phyloP scores from a whole-genome alignment of 768 basidiomycete genomes.

The Collybiopsis confluens region DNA sequence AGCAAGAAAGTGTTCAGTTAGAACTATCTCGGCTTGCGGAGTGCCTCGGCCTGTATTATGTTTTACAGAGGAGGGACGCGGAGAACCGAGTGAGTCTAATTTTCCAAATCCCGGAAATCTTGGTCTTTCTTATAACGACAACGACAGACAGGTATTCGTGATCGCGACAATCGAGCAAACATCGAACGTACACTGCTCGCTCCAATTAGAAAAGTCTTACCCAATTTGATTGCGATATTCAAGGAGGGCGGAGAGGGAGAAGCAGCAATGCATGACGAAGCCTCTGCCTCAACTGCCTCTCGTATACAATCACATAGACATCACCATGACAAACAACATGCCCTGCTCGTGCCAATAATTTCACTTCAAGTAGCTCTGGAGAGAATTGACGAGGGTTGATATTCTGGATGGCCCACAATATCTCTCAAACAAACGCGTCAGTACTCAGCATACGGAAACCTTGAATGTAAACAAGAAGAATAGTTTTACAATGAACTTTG shows the following conservation, averaged over 20 bases:
- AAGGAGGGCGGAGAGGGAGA: not conserved
- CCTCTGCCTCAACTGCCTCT: not conserved
- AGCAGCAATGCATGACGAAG: not conserved
- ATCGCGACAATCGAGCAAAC: slow-evolving; percentile 35
- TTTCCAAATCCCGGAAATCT: no score
- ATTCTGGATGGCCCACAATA: no score
- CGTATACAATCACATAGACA: slow-evolving; percentile 6
- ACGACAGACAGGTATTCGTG: slow-evolving; percentile 56
- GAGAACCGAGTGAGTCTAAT: slow-evolving; percentile 44
- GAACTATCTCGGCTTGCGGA: slow-evolving; percentile 65
- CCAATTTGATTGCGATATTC: not conserved
- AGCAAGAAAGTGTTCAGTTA: not conserved
- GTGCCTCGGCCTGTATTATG: slow-evolving; percentile 64
- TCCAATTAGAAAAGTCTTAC: slow-evolving; percentile 37
- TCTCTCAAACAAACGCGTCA: no score
- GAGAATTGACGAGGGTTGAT: slow-evolving; percentile 40
- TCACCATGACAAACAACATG: slow-evolving; percentile 20
- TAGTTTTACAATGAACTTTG: no score
- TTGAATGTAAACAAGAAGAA: no score
- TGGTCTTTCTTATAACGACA: no score
- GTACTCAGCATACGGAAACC: no score
- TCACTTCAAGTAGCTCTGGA: slow-evolving; percentile 47
- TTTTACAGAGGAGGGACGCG: slow-evolving; percentile 54
- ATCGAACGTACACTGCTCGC: slow-evolving; percentile 41
- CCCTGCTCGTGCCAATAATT: slow-evolving; percentile 33